A percentile compares a stretch with the other conserved stretches of the same genome.
Evolutionary conservation across 306 rosid genomes (phyloP).

Genomic region (Alnus glutinosa): DNA sequence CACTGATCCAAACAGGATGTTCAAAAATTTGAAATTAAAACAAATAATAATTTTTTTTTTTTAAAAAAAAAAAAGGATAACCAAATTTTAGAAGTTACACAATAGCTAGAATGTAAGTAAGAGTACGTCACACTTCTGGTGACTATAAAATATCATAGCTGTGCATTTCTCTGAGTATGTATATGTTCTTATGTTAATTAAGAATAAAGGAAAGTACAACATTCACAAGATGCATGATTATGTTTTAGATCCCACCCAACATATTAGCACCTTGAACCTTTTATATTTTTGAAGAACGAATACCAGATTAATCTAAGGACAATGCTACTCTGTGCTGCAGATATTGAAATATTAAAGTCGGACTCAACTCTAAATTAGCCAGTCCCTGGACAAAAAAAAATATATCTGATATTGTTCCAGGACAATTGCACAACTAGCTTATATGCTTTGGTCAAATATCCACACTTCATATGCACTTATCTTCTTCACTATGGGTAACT

Average conservation of each 20-base stretch:
- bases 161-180: neutral
- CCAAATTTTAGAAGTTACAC: neutral
- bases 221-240: neutral
- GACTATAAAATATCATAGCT: neutral
- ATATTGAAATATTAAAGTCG: neutral
- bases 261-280: neutral
- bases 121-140: neutral
- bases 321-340: neutral
- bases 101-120: neutral
- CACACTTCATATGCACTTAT: neutral
- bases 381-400: neutral
- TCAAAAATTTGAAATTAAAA: neutral
- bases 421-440: neutral
- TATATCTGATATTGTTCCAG: neutral
- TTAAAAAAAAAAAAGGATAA: neutral
- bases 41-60: neutral
- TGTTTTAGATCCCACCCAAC: neutral
- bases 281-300: neutral
- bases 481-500: neutral
- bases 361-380: neutral
- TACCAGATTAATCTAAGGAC: neutral
- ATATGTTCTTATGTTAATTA: neutral
- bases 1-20: neutral
- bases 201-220: neutral
- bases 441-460: neutral